Conservation (phyloP, 2,329 filamentous ascomycete species). For the Ciborinia camelliae region DNA sequence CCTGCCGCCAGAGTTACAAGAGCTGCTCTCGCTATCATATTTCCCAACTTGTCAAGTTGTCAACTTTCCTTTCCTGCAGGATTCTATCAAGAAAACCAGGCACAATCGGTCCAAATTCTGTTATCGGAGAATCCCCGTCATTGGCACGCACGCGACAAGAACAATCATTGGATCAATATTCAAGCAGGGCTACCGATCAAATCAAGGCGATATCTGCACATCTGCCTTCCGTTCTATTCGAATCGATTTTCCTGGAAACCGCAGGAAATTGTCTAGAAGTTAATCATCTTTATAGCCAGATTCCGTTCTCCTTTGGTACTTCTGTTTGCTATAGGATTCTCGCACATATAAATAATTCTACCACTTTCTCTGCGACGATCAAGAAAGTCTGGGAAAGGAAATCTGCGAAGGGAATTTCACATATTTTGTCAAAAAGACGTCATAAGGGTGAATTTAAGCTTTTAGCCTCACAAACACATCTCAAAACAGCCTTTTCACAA, state of each 20-base stretch:
- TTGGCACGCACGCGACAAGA: constrained; percentile 28
- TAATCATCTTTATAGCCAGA: constrained; percentile 7
- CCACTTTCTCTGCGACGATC: background rate
- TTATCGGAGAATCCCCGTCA: constrained; percentile 22
- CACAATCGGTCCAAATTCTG: constrained; percentile 11
- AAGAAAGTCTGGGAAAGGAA: background rate
- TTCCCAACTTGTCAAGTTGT: background rate
- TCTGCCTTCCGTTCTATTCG: constrained; percentile 18
- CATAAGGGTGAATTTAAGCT: background rate
- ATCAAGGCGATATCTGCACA: constrained; percentile 22
- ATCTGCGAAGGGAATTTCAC: background rate
- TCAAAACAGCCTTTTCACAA: background rate
- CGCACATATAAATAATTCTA: background rate
- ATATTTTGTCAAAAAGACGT: constrained; percentile 2
- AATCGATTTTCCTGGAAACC: background rate
- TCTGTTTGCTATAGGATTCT: background rate
- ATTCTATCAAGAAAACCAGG: constrained; percentile 12
- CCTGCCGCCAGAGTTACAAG: background rate
- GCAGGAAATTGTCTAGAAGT: background rate
- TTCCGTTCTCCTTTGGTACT: constrained; percentile 6
- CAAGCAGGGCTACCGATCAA: constrained; percentile 19
- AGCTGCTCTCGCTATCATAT: constrained; percentile 2
- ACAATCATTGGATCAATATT: constrained; percentile 27
- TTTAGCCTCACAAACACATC: background rate
- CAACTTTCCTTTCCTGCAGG: constrained; percentile 11